Conservation (phyloP, 2,329 filamentous ascomycete genomes). For the Fusarium sp. region DNA sequence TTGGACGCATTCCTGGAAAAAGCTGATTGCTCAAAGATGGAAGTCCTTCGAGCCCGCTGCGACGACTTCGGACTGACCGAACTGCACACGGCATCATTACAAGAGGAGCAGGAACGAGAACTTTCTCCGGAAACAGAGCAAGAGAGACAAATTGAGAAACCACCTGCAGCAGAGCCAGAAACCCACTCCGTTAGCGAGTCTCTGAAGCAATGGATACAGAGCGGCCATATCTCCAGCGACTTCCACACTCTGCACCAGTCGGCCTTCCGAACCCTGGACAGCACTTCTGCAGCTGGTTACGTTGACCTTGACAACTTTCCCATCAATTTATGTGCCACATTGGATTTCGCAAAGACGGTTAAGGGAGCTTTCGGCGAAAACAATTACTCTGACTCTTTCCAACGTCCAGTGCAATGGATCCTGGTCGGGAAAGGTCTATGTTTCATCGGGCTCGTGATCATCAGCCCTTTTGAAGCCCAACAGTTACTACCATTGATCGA, state of each 20-base stretch:
- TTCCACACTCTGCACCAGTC: no score
- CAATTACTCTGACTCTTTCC: constrained; percentile 34
- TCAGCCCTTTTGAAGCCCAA: constrained; percentile 73
- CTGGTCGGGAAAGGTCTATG: no score
- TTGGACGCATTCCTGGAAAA: neutral
- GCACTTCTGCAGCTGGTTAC: no score
- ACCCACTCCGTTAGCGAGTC: constrained; percentile 58
- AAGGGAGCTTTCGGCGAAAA: no score
- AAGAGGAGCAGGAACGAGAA: constrained; percentile 78
- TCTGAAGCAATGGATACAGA: constrained; percentile 46
- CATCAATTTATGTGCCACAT: no score
- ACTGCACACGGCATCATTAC: constrained; percentile 49
- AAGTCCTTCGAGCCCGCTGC: neutral
- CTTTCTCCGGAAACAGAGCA: constrained; percentile 72
- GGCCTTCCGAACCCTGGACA: no score
- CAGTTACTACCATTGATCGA: constrained; percentile 57
- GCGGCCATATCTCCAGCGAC: constrained; percentile 12
- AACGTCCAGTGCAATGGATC: constrained; percentile 45
- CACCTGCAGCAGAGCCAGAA: constrained; percentile 53
- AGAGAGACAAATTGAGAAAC: constrained; percentile 66
- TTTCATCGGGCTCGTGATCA: no score
- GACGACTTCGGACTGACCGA: constrained; percentile 23
- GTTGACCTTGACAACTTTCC: no score
- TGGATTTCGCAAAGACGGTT: no score
- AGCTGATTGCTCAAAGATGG: neutral